Evolutionary conservation across 495 filamentous ascomycete species (phyloP), one percentile per base, ranked within the genome.

Genomic region (Tuber microsphaerosporum): DNA sequence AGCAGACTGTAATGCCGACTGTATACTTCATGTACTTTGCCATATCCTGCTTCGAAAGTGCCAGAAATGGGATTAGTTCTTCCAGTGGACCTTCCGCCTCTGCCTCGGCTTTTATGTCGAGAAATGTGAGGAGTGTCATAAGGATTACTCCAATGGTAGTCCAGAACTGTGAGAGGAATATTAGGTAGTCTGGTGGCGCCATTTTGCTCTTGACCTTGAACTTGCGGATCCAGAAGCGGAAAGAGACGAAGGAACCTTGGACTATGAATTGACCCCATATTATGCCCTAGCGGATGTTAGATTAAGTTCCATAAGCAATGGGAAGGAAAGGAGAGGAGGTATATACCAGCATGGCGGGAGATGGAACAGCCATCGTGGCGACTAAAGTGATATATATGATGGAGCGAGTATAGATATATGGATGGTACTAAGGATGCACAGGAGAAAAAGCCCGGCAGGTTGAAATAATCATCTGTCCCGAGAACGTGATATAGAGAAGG

Each of bases 1-100:
- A 65, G 26, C 56, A 65, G 26, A 65, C 26, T 1, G 56, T 65
- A 31, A 65, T 65, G 31, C 26, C 12, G n/a, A 65, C 56, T 4
- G 56, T 65, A 65, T 65, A 65, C 56, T 65, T 65, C 56, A 65
- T 65, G 56, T 65, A 65, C 14, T 16, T 65, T 16, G 56, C 56
- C 56, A 65, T 65, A 65, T 65, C 56, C 26, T 6, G 1, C 26
- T 17, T 65, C 14, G 56, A 65, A 34, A 65, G 56, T 34, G 56
- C 56, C 16, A 65, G 5, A 6, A 6, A 65, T 34, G 56, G 56
- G 56, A 65, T 34, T 26, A 31, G 3, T 26, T 31, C 1, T 34
- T 65, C 56, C 56, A 31, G 14, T 14, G 26, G 12, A 65, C 34
- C 17, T 19, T 34, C 56, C 12, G 56, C 56, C 26, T 4, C 17